phyloP scores from a whole-genome alignment of 768 basidiomycete genomes.

The Tephrocybe rancida region DNA sequence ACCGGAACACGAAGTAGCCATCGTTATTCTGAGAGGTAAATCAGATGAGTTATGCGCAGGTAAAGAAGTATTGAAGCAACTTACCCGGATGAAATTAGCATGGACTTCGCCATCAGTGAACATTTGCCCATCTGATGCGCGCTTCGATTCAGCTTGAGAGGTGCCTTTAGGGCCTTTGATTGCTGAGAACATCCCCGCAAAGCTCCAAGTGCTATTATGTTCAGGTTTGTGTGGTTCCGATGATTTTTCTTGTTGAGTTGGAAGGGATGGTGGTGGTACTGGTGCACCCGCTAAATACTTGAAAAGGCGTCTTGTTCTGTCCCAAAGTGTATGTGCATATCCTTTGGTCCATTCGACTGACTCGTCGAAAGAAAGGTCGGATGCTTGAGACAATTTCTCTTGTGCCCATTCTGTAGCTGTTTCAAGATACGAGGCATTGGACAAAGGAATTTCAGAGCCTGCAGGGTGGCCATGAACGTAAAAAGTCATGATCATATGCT shows the following conservation, averaged over 20 bases:
- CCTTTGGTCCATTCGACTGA: conserved; percentile 48
- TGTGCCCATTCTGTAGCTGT: conserved; percentile 43
- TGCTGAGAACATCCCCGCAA: conserved; percentile 72
- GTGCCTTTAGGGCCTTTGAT: conserved; percentile 44
- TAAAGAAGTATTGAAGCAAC: conserved; percentile 22
- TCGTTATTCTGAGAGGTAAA: conserved; percentile 57
- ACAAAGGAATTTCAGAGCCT: conserved; percentile 30
- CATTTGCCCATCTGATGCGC: conserved; percentile 38
- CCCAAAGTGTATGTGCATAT: conserved; percentile 39
- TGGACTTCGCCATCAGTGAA: conserved; percentile 83
- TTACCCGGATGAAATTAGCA: conserved; percentile 73
- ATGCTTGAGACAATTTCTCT: conserved; percentile 38
- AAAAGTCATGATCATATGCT: conserved; percentile 86
- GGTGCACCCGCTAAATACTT: conserved; percentile 74
- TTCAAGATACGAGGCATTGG: conserved; percentile 49
- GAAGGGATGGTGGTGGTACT: conserved; percentile 36
- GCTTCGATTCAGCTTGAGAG: conserved; percentile 25
- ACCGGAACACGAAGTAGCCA: conserved; percentile 78
- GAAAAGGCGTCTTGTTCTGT: conserved; percentile 60
- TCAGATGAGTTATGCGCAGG: background rate
- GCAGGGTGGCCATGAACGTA: conserved; percentile 68
- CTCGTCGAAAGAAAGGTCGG: conserved; percentile 61
- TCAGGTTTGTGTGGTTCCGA: conserved; percentile 28
- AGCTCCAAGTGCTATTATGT: conserved; percentile 48
- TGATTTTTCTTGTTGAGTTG: conserved; percentile 30